Percentiles rank a stretch among this genome's conserved stretches.
These are phyloP conservation scores for Colletotrichum phormii DNA, from an alignment of 2,329 filamentous ascomycete species.

Conservation along the genomic window DNA sequence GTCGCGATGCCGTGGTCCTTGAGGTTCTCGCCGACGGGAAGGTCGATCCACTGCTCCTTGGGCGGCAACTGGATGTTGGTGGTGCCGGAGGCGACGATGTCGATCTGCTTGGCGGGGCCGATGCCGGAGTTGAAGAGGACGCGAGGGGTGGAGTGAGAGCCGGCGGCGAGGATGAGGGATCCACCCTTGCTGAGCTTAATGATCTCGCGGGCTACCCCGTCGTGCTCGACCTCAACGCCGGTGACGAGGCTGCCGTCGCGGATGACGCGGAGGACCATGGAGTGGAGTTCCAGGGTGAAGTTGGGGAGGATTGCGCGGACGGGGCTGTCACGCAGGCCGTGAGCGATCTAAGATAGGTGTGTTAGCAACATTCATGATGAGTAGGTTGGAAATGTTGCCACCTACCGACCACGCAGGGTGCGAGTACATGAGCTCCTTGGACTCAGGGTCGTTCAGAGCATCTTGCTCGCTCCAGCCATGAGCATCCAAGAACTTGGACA, in stretches of 20 bases:
- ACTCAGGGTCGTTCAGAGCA: slow-evolving; percentile 34
- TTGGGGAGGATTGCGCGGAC: slow-evolving; percentile 55
- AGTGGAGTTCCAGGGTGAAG: slow-evolving; percentile 43
- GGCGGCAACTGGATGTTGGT: slow-evolving; percentile 38
- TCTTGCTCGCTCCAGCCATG: slow-evolving; percentile 37
- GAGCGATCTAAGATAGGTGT: slow-evolving; percentile 17
- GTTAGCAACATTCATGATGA: neutral
- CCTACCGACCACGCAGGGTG: slow-evolving; percentile 38
- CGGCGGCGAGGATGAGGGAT: slow-evolving; percentile 50
- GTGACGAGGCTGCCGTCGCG: slow-evolving; percentile 46
- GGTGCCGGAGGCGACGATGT: slow-evolving; percentile 59
- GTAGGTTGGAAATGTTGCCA: neutral
- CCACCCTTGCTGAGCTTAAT: slow-evolving; percentile 36
- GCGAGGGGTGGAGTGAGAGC: slow-evolving; percentile 66
- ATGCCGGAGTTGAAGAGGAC: slow-evolving; percentile 69
- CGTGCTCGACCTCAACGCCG: slow-evolving; percentile 44
- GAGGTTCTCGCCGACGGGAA: slow-evolving; percentile 56
- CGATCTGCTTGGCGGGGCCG: slow-evolving; percentile 60
- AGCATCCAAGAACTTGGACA: slow-evolving; percentile 35
- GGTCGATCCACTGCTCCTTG: slow-evolving; percentile 41
- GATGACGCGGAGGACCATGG: slow-evolving; percentile 38
- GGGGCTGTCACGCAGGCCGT: slow-evolving; percentile 38
- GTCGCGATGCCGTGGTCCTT: slow-evolving; percentile 48
- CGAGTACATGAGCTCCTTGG: slow-evolving; percentile 37
- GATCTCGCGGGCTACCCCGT: slow-evolving; percentile 23